phyloP scores from a whole-genome alignment of 176 grass and related monocot species.

The Microstegium vimineum region DNA sequence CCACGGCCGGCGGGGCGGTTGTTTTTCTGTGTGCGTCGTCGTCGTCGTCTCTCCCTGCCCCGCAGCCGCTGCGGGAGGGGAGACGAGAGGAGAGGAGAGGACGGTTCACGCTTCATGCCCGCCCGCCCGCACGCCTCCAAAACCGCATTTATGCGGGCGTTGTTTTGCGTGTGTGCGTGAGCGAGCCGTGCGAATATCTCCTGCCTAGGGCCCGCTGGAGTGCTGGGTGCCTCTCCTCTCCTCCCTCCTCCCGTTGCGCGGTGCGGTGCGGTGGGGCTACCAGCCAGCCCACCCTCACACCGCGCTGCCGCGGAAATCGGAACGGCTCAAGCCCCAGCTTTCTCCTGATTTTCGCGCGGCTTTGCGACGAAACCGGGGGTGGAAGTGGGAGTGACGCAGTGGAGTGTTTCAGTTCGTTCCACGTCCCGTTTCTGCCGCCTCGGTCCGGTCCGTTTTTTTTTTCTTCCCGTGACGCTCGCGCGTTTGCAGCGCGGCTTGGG shows the following conservation, averaged over 20 bases:
- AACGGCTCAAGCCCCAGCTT: background rate
- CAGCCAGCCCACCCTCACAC: background rate
- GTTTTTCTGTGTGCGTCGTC: constrained; percentile 23
- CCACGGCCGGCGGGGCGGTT: constrained; percentile 20
- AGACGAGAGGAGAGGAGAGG: background rate
- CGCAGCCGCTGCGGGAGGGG: background rate
- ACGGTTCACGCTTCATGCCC: constrained; percentile 39
- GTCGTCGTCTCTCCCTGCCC: background rate
- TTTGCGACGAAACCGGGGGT: background rate
- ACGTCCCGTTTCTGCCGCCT: background rate
- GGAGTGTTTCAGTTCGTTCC: background rate
- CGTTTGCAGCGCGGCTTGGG: background rate
- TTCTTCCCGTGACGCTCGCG: background rate
- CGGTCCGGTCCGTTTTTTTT: background rate
- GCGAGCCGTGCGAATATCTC: constrained; percentile 33
- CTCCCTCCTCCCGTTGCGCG: background rate
- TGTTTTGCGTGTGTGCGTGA: constrained; percentile 40
- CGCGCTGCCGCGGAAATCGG: background rate
- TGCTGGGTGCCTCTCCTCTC: too few species aligned
- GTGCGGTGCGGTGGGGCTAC: background rate
- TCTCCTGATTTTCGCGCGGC: background rate
- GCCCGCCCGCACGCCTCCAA: constrained; percentile 36
- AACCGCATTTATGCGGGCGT: constrained; percentile 46
- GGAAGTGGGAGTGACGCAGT: background rate
- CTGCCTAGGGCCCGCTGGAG: background rate